Base-by-base conservation (phyloP, 768 basidiomycete species). In the Amanita inopinata region DNA sequence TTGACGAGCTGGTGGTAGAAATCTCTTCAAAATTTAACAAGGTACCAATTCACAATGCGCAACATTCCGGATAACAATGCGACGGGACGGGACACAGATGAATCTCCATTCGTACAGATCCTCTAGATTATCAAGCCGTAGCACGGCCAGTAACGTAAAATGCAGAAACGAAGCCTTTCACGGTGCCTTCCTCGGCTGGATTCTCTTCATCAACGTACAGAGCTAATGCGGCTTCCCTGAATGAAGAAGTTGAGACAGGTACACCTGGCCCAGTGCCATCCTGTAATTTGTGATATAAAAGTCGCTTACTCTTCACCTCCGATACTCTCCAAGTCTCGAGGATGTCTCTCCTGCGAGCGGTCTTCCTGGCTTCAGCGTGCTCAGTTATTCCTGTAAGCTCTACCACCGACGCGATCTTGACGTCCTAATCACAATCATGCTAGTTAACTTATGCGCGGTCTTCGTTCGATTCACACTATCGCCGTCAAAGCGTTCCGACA, bases 401-500 rank as follows among this genome's bases (percentile, higher is more conserved):
- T 17, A 17, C 43, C 28, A 23, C 40, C 18, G 17, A 24, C 36
- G 22, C 31, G 35, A 23, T 46, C 43, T 45, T 38, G 30, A 37
- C 20, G 19, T 27, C n/a, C 14, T 32, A 39, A 37, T 43, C 32
- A 36, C 45, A 18, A 20, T 27, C 28, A 32, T 38, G 35, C 31
- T 47, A 61, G 56, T 53, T 53, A 50, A 52, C 52, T 39, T 48
- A 46, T 48, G 56, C 58, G 54, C 56, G 46, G 56, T 57, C 56
- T 43, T 43, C 38, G n/a, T 45, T 48, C 34, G 44, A 51, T 40
- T 47, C 40, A 39, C 55, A 53, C 34, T 57, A 66, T n/a, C 61
- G 60, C 43, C 70, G 66, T 45, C 66, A 68, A 43, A 48, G 60
- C 33, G 56, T 70, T 25, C 70, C 70, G 11, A 53, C 63, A 3